Percentiles rank a stretch among this genome's conserved stretches.
Conservation (phyloP, 2,329 filamentous ascomycete genomes). For the Onygenales sp. region DNA sequence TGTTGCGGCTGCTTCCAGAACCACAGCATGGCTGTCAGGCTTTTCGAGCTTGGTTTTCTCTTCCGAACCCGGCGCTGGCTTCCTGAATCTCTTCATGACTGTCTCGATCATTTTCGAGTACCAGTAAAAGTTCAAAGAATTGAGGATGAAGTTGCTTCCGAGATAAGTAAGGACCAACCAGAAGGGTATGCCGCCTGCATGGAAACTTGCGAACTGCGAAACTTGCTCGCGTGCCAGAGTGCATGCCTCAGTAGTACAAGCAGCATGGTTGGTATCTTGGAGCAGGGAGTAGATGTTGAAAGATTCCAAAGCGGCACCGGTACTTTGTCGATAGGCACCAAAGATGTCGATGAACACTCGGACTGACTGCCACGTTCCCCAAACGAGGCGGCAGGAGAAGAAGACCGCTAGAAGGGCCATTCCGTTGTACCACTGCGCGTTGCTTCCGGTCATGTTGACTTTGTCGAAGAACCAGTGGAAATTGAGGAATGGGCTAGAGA, state of each 20-base stretch:
- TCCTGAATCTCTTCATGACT: conserved; percentile 51
- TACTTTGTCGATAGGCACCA: conserved; percentile 38
- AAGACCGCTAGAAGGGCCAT: conserved; percentile 49
- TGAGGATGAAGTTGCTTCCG: conserved; percentile 49
- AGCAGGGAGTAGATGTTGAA: conserved; percentile 24
- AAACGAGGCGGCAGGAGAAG: conserved; percentile 53
- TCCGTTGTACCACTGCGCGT: conserved; percentile 54
- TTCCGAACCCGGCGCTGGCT: conserved; percentile 13
- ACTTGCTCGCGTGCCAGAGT: conserved; percentile 36
- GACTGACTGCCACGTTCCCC: conserved; percentile 52
- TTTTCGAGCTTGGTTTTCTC: conserved; percentile 13
- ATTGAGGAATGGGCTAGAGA: conserved; percentile 57
- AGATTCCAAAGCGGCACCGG: conserved; percentile 22
- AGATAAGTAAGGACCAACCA: conserved; percentile 54
- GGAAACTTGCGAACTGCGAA: conserved; percentile 37
- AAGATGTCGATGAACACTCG: conserved; percentile 53
- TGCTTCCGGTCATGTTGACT: conserved; percentile 53
- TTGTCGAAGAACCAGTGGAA: conserved; percentile 65
- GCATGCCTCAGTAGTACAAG: conserved; percentile 31
- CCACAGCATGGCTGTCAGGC: conserved; percentile 19
- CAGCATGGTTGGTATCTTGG: conserved; percentile 20
- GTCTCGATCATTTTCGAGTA: conserved; percentile 60
- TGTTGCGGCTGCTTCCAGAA: conserved; percentile 22
- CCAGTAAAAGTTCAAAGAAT: conserved; percentile 56
- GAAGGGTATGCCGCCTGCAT: conserved; percentile 37